These are phyloP conservation scores for Hepatocystis sp. DNA, from an alignment of 169 alveolate genomes.

Conservation along the genomic window DNA sequence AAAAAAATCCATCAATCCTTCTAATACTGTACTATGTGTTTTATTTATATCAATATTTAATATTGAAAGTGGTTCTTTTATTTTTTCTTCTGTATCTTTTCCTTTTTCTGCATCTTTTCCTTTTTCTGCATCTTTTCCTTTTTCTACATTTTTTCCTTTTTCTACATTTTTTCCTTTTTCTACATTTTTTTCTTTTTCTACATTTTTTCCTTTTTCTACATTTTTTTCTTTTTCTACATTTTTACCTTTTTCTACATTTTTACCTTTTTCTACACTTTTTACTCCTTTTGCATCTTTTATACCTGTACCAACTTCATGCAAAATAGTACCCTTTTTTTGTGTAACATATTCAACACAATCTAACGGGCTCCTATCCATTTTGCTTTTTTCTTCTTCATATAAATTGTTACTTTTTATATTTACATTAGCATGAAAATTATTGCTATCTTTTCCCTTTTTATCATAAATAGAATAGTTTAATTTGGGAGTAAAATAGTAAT, in stretches of 20 bases:
- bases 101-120: too few relatives aligned
- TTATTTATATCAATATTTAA: conserved; percentile 40
- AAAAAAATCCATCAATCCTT: conserved; percentile 48
- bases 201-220: too few relatives aligned
- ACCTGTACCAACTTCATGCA: background rate
- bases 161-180: too few relatives aligned
- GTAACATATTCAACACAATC: background rate
- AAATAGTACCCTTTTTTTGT: background rate
- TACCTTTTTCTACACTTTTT: background rate
- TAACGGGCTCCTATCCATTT: background rate
- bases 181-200: too few relatives aligned
- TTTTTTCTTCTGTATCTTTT: conserved; percentile 3
- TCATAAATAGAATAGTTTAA: too few relatives aligned
- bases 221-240: background rate
- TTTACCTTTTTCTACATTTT: background rate
- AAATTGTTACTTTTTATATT: background rate
- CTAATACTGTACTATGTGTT: conserved; percentile 24
- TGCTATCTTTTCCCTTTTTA: too few relatives aligned
- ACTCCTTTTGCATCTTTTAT: background rate
- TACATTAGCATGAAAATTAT: background rate
- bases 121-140: too few relatives aligned
- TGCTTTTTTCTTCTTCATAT: background rate
- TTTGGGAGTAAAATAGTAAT: too few relatives aligned
- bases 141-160: too few relatives aligned
- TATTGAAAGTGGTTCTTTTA: conserved; percentile 16